Conservation (phyloP, 2,329 filamentous ascomycete genomes). For the Didymella pomorum region DNA sequence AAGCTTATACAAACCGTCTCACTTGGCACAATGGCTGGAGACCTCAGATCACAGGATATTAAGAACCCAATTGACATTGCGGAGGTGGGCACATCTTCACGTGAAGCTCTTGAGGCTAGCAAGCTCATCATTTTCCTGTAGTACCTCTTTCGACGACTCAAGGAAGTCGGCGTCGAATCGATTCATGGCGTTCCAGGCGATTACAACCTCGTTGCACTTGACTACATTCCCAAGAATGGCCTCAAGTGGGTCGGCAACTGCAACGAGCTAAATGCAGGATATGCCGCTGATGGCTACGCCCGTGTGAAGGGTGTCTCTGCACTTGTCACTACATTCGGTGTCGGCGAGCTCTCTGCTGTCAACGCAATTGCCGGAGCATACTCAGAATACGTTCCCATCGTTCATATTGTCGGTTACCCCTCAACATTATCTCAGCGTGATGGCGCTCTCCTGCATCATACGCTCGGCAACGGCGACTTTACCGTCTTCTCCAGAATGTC, state of each 20-base stretch:
- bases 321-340: slow-evolving; percentile 59
- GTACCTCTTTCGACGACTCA: slow-evolving; percentile 53
- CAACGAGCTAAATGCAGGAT: slow-evolving; percentile 67
- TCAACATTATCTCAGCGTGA: slow-evolving; percentile 52
- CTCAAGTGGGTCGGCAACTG: slow-evolving; percentile 68
- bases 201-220: slow-evolving; percentile 60
- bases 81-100: slow-evolving; percentile 51
- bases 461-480: slow-evolving; percentile 70
- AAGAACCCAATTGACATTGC: slow-evolving; percentile 64
- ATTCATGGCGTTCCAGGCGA: slow-evolving; percentile 58
- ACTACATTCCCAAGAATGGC: slow-evolving; percentile 63
- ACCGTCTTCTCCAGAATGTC: slow-evolving; percentile 84
- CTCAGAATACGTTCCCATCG: slow-evolving; percentile 57
- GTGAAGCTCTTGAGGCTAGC: slow-evolving; percentile 7
- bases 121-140: slow-evolving; percentile 17
- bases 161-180: slow-evolving; percentile 54
- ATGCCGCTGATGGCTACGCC: slow-evolving; percentile 58
- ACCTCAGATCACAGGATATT: slow-evolving; percentile 54
- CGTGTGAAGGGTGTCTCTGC: slow-evolving; percentile 57
- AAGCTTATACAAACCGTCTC: slow-evolving; percentile 7
- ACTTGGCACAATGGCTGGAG: slow-evolving; percentile 42
- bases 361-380: slow-evolving; percentile 59
- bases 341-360: slow-evolving; percentile 58
- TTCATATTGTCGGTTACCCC: slow-evolving; percentile 59
- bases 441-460: slow-evolving; percentile 57